Percentiles rank a stretch among this genome's conserved stretches.
Evolutionary conservation across 2,329 filamentous ascomycete genomes (phyloP).

Genomic region (Biscogniauxia marginata): DNA sequence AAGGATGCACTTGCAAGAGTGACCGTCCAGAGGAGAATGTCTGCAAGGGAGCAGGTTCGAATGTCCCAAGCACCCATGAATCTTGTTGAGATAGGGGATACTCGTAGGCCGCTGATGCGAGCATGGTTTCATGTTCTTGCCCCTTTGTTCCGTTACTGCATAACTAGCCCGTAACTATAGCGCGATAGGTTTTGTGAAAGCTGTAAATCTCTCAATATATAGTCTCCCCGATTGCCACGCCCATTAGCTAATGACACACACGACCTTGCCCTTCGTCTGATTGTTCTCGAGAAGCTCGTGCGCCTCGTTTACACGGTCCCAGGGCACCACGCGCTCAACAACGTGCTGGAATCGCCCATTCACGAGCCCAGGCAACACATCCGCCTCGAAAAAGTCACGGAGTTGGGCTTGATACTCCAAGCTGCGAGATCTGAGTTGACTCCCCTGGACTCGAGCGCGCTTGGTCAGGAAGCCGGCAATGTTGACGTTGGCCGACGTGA

Average conservation of each 20-base stretch:
- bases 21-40: too few relatives aligned
- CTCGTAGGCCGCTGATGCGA: too few relatives aligned
- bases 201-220: neutral
- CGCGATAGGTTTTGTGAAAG: neutral
- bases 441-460: conserved; percentile 5
- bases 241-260: conserved; percentile 1
- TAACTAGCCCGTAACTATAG: too few relatives aligned
- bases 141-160: too few relatives aligned
- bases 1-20: too few relatives aligned
- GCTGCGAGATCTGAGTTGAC: conserved; percentile 5
- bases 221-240: neutral
- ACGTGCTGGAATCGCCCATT: conserved; percentile 4
- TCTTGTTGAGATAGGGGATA: too few relatives aligned
- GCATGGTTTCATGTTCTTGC: too few relatives aligned
- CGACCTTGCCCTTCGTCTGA: conserved; percentile 2
- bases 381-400: neutral
- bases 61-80: too few relatives aligned
- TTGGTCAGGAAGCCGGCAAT: conserved; percentile 4
- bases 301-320: conserved; percentile 2
- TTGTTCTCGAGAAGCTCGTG: conserved; percentile 5
- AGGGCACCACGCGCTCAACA: conserved; percentile 2
- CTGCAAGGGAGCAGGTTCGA: too few relatives aligned
- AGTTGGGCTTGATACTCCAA: conserved; percentile 2
- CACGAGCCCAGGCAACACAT: neutral
- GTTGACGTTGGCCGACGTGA: neutral